Percentiles rank a stretch among this genome's conserved stretches.
phyloP scores from a whole-genome alignment of 2,329 filamentous ascomycete genomes.

The Helminthosporium solani region DNA sequence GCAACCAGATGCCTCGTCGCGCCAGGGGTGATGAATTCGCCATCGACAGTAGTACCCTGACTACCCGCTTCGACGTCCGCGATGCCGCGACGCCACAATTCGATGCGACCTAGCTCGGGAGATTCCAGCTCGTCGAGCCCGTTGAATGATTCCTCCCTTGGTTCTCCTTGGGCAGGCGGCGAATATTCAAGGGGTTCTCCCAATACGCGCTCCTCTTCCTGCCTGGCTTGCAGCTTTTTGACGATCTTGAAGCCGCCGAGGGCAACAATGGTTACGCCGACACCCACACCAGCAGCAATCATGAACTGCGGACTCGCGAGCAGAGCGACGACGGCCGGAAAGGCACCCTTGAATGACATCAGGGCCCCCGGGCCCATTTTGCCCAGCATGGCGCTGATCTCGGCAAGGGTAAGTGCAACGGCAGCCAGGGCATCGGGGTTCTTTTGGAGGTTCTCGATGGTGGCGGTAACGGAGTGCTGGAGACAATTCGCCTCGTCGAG shows the following conservation, averaged over 20 bases:
- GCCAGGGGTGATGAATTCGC: conserved; percentile 64
- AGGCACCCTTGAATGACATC: conserved; percentile 71
- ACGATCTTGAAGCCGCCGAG: conserved; percentile 98
- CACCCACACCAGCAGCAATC: conserved; percentile 83
- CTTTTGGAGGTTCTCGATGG: conserved; percentile 76
- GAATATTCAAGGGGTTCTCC: conserved; percentile 11
- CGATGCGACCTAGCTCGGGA: conserved; percentile 58
- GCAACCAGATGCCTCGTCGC: conserved; percentile 51
- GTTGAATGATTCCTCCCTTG: conserved; percentile 9
- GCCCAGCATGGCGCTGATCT: conserved; percentile 77
- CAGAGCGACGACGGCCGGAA: conserved; percentile 82
- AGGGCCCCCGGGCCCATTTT: conserved; percentile 86
- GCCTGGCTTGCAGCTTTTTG: conserved; percentile 68
- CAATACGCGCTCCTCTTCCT: conserved; percentile 25
- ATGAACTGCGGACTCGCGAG: conserved; percentile 90
- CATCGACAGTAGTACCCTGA: conserved; percentile 62
- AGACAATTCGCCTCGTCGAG: conserved; percentile 86
- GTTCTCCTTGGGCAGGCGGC: conserved; percentile 11
- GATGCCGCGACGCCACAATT: conserved; percentile 64
- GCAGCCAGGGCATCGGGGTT: conserved; percentile 91
- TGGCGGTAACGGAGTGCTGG: conserved; percentile 78
- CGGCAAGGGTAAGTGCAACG: conserved; percentile 86
- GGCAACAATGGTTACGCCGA: conserved; percentile 93
- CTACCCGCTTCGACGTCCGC: conserved; percentile 57
- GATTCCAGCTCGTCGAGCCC: conserved; percentile 60